phyloP scores from a whole-genome alignment of 495 filamentous ascomycete genomes.

The Penicillium diatomitis region DNA sequence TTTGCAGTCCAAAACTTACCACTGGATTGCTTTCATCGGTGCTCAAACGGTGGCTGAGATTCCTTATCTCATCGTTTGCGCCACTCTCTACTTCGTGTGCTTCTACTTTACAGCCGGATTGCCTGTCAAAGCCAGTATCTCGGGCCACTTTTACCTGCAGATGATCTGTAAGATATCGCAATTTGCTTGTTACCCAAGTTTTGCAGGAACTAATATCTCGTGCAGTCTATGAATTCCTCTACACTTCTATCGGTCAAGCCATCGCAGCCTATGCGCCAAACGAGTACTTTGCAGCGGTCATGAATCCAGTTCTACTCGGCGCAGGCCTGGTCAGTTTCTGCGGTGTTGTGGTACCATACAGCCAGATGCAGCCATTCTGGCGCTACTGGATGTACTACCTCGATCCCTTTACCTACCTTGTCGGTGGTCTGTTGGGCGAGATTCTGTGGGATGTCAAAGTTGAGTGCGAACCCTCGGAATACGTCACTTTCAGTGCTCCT shows the following conservation, averaged over 20 bases:
- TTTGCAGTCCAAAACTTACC: slow-evolving; percentile 52
- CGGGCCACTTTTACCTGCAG: slow-evolving; percentile 38
- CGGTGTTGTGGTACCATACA: slow-evolving; percentile 46
- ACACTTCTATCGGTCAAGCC: slow-evolving; percentile 35
- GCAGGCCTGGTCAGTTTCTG: slow-evolving; percentile 45
- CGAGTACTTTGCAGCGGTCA: slow-evolving; percentile 44
- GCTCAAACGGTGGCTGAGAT: slow-evolving; percentile 47
- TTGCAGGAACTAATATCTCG: slow-evolving; percentile 3
- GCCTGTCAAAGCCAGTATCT: slow-evolving; percentile 28
- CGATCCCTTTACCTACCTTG: slow-evolving; percentile 47
- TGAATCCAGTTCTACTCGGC: slow-evolving; percentile 43
- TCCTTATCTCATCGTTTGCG: slow-evolving; percentile 49
- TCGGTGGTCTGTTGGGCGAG: slow-evolving; percentile 37
- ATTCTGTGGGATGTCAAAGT: slow-evolving; percentile 41
- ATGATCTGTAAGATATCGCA: slow-evolving; percentile 33
- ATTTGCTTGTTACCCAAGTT: neutral
- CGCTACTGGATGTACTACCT: slow-evolving; percentile 52
- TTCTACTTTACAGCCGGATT: slow-evolving; percentile 53
- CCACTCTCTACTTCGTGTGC: slow-evolving; percentile 47
- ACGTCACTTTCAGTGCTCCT: slow-evolving; percentile 53
- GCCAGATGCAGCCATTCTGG: slow-evolving; percentile 46
- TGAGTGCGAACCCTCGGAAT: slow-evolving; percentile 46
- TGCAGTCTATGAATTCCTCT: slow-evolving; percentile 37
- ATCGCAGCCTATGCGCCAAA: slow-evolving; percentile 49
- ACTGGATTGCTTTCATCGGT: slow-evolving; percentile 37